These are phyloP conservation scores for Pichia phayaonensis DNA, from an alignment of 805 yeast species.

Conservation along the genomic window DNA sequence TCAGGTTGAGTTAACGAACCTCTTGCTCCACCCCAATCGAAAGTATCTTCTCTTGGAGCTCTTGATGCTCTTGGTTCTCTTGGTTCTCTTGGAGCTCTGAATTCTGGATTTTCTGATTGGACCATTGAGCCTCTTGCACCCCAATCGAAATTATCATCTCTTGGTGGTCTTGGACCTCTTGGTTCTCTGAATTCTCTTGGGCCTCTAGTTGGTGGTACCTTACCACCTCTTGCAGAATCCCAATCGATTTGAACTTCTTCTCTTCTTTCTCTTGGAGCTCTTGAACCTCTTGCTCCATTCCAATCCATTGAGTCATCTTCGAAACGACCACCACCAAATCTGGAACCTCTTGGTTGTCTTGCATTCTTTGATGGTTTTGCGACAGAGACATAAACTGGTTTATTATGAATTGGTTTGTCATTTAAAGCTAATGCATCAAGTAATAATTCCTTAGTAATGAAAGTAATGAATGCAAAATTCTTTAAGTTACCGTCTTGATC, in stretches of 20 bases:
- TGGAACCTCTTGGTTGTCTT: conserved; percentile 19
- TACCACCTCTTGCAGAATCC: conserved; percentile 38
- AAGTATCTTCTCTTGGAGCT: conserved; percentile 29
- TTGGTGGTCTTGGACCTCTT: conserved; percentile 6
- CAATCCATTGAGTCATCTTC: conserved; percentile 50
- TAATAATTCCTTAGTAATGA: conserved; percentile 36
- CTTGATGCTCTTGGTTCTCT: conserved; percentile 36
- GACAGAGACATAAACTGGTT: conserved; percentile 46
- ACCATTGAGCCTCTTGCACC: conserved; percentile 24
- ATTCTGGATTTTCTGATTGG: conserved; percentile 13
- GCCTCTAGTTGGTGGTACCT: conserved; percentile 14
- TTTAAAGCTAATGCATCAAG: conserved; percentile 45
- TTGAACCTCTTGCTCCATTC: conserved; percentile 39
- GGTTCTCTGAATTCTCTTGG: conserved; percentile 22
- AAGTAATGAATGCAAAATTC: conserved; percentile 50
- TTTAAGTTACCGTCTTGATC: conserved; percentile 58
- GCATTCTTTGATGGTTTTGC: conserved; percentile 49
- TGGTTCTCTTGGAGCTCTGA: conserved; percentile 14
- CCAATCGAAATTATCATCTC: conserved; percentile 41
- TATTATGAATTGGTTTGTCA: conserved; percentile 37
- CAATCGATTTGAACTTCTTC: conserved; percentile 50
- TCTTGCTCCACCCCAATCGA: conserved; percentile 54
- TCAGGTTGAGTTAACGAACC: conserved; percentile 47
- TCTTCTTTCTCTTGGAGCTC: conserved; percentile 13
- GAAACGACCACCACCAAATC: conserved; percentile 2